Evolutionary conservation across 176 grass and related monocot species (phyloP).

Genomic region (Aegilops bicornis): DNA sequence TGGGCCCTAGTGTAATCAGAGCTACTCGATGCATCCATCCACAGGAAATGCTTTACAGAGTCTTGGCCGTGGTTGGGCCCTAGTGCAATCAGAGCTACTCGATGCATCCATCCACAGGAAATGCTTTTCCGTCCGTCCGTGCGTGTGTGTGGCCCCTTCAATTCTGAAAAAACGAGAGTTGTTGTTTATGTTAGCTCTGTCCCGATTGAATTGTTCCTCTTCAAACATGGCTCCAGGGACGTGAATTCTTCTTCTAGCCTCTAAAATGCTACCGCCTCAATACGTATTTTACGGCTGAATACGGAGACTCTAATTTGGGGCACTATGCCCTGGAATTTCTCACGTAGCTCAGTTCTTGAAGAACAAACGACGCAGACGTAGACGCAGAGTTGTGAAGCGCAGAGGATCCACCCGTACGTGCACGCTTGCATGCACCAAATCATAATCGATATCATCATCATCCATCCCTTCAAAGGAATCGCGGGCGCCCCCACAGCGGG

Average conservation of each 20-base stretch:
- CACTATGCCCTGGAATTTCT: background rate
- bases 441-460: slow-evolving; percentile 13
- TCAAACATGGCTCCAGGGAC: background rate
- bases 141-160: background rate
- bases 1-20: background rate
- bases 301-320: background rate
- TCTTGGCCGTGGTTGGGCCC: background rate
- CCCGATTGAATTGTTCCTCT: background rate
- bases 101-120: background rate
- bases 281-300: background rate
- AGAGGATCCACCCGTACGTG: slow-evolving; percentile 33
- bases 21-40: background rate
- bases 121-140: background rate
- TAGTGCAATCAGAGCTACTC: background rate
- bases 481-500: slow-evolving; percentile 19
- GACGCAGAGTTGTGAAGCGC: background rate
- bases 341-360: background rate
- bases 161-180: background rate
- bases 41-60: background rate
- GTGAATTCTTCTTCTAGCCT: background rate
- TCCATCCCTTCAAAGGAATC: slow-evolving; percentile 24
- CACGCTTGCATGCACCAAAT: slow-evolving; percentile 21
- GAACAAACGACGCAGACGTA: background rate
- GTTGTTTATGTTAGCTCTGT: background rate
- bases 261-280: background rate